These are phyloP conservation scores for Mycotypha africana DNA, from an alignment of 371 early-diverging fungal genomes.

Conservation along the genomic window DNA sequence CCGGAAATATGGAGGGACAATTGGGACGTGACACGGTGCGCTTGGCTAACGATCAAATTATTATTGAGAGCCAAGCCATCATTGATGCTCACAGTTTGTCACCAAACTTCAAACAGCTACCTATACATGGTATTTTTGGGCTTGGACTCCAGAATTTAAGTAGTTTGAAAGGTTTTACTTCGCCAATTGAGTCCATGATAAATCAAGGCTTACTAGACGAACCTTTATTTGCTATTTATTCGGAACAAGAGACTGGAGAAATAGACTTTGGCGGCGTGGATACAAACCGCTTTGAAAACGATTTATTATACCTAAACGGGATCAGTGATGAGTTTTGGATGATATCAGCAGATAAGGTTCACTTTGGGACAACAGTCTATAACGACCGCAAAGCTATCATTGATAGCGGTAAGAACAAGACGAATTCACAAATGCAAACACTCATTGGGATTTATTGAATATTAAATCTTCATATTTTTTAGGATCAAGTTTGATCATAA, in stretches of 20 bases:
- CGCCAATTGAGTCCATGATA: slow-evolving; percentile 72
- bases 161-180: slow-evolving; percentile 16
- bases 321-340: slow-evolving; percentile 79
- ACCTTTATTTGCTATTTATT: slow-evolving; percentile 70
- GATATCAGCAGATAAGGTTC: slow-evolving; percentile 51
- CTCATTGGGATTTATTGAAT: not conserved
- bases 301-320: slow-evolving; percentile 58
- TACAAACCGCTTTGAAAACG: slow-evolving; percentile 40
- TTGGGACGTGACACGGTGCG: slow-evolving; percentile 45
- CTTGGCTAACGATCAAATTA: slow-evolving; percentile 34
- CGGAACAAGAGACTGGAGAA: slow-evolving; percentile 52
- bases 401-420: slow-evolving; percentile 38
- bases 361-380: slow-evolving; percentile 27
- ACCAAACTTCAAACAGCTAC: slow-evolving; percentile 48
- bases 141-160: slow-evolving; percentile 56
- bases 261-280: slow-evolving; percentile 69
- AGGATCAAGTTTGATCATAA: slow-evolving; percentile 69
- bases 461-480: not conserved
- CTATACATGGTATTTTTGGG: slow-evolving; percentile 70
- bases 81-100: slow-evolving; percentile 52
- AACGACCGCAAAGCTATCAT: slow-evolving; percentile 41
- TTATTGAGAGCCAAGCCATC: slow-evolving; percentile 39
- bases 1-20: slow-evolving; percentile 49
- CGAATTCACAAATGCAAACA: not conserved
- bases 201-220: slow-evolving; percentile 52